Evolutionary conservation across 73 alveolate genomes (phyloP), one percentile per base, ranked within the genome.

Genomic region (Paramecium caudatum): DNA sequence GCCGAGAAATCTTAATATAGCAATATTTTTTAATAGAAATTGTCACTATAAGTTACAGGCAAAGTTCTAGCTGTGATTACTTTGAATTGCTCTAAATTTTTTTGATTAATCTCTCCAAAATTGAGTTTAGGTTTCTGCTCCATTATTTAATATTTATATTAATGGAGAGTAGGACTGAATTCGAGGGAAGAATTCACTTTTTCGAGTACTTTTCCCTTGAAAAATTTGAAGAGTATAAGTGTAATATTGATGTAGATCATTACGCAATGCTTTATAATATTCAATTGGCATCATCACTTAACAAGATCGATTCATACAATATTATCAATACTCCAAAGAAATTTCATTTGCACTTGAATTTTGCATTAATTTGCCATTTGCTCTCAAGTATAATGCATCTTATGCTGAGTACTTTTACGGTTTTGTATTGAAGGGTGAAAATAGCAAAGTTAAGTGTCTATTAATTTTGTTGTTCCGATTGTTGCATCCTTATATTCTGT

Each of bases 11-110:
- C 61, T 21, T 33, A 19, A 82, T 47, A 47, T 3, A 33, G 7
- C 10, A 47, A 32, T 46, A 49, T 46, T 46, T 82, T 82, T 10
- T 47, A 1, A 41, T 74, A 74, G 23, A 74, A 74, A 34, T 16
- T 45, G 17, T 74, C 88, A 8, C 88, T 74, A 74, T 74, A 74
- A 8, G 69, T 74, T 45, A 74, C 88, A 9, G 88, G 88, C 30
- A 74, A 74, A 34, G 88, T 74, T 16, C 43, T 41, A 16, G 19
- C 2, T 0, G 62, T 74, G 2, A 74, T 74, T 6, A 74, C 88
- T 39, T 74, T 74, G 47, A 41, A 74, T 19, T 27, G 13, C 43
- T 43, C 88, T n/a, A 37, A 37, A 74, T 74, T 74, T 74, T 74
- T 74, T 5, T 3, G 43, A 27, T 74, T 37, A 43, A 74, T 74